Percentiles rank a stretch among this genome's conserved stretches.
phyloP scores from a whole-genome alignment of 2,329 filamentous ascomycete genomes.

The Zymoseptoria pseudotritici region DNA sequence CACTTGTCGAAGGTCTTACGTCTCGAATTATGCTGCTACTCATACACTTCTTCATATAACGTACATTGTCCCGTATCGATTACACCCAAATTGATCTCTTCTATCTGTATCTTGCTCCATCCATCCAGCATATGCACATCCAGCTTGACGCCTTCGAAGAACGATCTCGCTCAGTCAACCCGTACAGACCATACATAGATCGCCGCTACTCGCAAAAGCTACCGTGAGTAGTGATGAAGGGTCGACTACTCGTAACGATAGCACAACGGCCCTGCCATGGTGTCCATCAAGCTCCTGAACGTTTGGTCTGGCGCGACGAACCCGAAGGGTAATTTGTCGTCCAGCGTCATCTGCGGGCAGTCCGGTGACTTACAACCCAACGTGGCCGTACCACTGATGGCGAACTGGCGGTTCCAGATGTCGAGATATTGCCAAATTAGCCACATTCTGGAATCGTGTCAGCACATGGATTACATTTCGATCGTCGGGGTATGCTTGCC shows the following conservation, averaged over 20 bases:
- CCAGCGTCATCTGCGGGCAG: conserved; percentile 39
- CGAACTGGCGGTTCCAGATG: conserved; percentile 30
- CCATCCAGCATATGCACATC: background rate
- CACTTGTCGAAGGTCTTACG: background rate
- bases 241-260: conserved; percentile 25
- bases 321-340: conserved; percentile 33
- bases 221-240: background rate
- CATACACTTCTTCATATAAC: background rate
- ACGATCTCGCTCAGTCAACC: too few relatives aligned
- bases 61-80: background rate
- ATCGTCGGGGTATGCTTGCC: conserved; percentile 1
- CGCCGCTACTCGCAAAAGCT: background rate
- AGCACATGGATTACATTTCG: conserved; percentile 9
- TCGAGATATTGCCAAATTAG: conserved; percentile 46
- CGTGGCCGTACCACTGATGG: conserved; percentile 39
- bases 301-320: conserved; percentile 21
- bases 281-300: conserved; percentile 27
- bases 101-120: background rate
- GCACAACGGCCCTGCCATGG: conserved; percentile 26
- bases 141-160: background rate
- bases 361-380: conserved; percentile 37
- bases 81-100: background rate
- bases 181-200: background rate
- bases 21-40: background rate
- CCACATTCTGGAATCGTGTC: conserved; percentile 38